Evolutionary conservation across 1,284 basidiomycete genomes (phyloP), one percentile per base, ranked within the genome.

Genomic region (Heterobasidion occidentale): DNA sequence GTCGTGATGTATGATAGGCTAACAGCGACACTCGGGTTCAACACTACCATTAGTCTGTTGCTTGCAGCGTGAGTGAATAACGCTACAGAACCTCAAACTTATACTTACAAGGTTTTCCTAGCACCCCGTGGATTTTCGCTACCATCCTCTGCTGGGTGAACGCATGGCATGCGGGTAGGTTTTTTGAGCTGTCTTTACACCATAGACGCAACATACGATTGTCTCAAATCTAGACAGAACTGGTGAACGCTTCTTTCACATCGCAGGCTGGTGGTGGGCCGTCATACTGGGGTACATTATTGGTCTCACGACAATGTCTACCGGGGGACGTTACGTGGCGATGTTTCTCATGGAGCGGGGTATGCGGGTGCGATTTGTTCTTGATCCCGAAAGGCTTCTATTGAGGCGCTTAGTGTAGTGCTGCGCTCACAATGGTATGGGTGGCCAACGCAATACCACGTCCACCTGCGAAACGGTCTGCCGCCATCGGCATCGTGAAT

Each of bases 231-330:
- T 53, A 81, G 82, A 86, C 60, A 72, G 71, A 51, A 81, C 80
- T 3, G 83, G 84, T 1, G 85, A 86, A 63, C 77, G 84, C 5
- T 89, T 79, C 70, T 84, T 85, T 72, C 87, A 90, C 65, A 77
- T 87, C 35, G 69, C 78, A 9, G 71, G 64, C 3, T 79, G 77
- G 69, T 82, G 77, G 78, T 84, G 80, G 81, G 75, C 70, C n/a
- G 76, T 78, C 53, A 78, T 86, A 9, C 36, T 84, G 9, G 86
- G 81, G 0, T 88, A 80, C 62, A 80, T 86, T 56, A 83, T 88
- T 57, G 77, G 77, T 2, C 66, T 85, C 14, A 73, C 74, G 5
- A 86, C 85, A 0, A 76, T 77, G 68, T 73, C 71, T 5, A 74
- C 75, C 5, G 78, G 72, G 0, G 82, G 74, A 3, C 77, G 86